phyloP scores from a whole-genome alignment of 202 grass and related monocot species.

The Carex sylvatica region DNA sequence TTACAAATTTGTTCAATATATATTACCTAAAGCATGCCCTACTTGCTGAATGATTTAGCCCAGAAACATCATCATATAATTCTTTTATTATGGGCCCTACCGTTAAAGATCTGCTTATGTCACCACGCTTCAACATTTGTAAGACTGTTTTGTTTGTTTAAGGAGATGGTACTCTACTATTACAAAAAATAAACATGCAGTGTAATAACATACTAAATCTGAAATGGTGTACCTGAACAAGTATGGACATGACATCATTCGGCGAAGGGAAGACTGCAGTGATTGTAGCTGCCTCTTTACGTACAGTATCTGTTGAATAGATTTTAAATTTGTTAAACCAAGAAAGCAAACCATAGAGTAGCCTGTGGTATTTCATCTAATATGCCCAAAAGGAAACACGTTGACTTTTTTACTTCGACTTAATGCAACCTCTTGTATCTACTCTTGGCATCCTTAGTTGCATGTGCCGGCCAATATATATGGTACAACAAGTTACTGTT shows the following conservation, averaged over 20 bases:
- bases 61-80: neutral
- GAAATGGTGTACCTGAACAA: constrained; percentile 74
- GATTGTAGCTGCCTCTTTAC: constrained; percentile 88
- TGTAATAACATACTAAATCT: neutral
- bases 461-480: neutral
- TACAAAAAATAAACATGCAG: constrained; percentile 21
- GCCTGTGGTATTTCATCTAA: neutral
- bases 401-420: neutral
- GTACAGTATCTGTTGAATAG: constrained; percentile 71
- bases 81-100: neutral
- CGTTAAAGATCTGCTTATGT: neutral
- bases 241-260: constrained; percentile 97
- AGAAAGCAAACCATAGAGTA: neutral
- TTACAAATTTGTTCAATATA: neutral
- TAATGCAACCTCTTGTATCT: neutral
- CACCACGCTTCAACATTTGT: neutral
- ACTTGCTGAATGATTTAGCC: neutral
- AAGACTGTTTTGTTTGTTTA: constrained; percentile 5
- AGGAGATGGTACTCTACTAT: neutral
- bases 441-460: neutral
- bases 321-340: constrained; percentile 9
- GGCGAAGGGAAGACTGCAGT: constrained; percentile 95
- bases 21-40: neutral
- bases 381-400: neutral
- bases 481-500: neutral